Base-by-base conservation (phyloP, 1,284 basidiomycete species). In the Apiotrichum domesticum region DNA sequence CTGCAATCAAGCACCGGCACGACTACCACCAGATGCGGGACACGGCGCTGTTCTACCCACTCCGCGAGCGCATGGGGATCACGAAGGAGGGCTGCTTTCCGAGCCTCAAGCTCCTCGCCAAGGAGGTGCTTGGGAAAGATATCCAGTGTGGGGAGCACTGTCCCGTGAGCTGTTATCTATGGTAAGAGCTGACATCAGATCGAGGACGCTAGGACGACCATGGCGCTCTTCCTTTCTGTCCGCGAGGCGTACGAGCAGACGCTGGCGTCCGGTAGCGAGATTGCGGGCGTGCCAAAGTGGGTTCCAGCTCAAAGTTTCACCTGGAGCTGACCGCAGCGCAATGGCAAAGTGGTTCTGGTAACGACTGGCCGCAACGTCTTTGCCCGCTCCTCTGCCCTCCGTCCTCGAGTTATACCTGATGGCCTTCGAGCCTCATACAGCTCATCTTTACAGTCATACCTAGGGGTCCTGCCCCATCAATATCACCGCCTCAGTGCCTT, bases 1-100 rank as follows among this genome's bases (percentile, higher is more conserved):
- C 87, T 72, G 90, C 75, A 13, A 67, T 82, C 29, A 64, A 79
- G 14, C 73, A 81, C 46, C 74, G 76, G 32, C 80, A 81, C 62
- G 78, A 79, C 0, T 74, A 77, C 48, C 70, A 76, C 51, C 64
- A 77, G 46, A 73, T 79, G 29, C 72, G 81, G 32, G 81, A 82
- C 64, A 82, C 81, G 15, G 71, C 79, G 3, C 74, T 76, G 10
- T 81, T 78, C 58, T 71, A 75, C 40, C 80, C 80, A 6, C 66
- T 82, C 9, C 73, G 78, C 5, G 35, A 57, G 34, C 35, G 58
- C 4, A 43, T 71, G 35, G 66, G 62, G 4, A 55, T 74, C 15
- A 56, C 45, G 5, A 39, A 57, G 6, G 72, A 75, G 58, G 74
- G 73, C 9, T 54, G 74, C 57, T 73, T 72, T 44, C 80, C 80